phyloP scores from a whole-genome alignment of 129 eudicot species.

The Ambrosia artemisiifolia region DNA sequence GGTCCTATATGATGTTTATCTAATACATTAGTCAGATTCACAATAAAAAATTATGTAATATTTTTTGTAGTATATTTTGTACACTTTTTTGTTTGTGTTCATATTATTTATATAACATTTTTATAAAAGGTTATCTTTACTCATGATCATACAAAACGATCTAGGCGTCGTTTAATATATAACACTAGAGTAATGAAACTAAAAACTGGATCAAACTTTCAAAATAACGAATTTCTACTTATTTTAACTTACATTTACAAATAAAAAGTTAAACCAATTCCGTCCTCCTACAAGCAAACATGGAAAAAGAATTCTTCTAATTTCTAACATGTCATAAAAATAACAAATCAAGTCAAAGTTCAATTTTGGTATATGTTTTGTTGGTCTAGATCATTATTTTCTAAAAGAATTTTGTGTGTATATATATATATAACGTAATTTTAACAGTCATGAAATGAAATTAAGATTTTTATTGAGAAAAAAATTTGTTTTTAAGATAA shows the following conservation, averaged over 20 bases:
- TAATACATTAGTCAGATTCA: background rate
- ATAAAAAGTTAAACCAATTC: too few relatives aligned
- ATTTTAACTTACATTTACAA: too few relatives aligned
- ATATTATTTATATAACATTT: background rate
- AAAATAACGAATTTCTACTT: too few relatives aligned
- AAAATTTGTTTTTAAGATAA: too few relatives aligned
- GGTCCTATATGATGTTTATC: slow-evolving; percentile 1
- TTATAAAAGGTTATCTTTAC: background rate
- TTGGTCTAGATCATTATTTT: too few relatives aligned
- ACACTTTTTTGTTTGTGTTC: background rate
- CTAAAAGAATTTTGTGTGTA: too few relatives aligned
- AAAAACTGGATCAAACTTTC: background rate
- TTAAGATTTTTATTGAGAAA: too few relatives aligned
- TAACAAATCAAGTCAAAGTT: too few relatives aligned
- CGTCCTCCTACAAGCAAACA: too few relatives aligned
- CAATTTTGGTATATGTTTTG: too few relatives aligned
- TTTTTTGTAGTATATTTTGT: background rate
- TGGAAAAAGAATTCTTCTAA: background rate
- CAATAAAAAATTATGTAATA: background rate
- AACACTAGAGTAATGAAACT: background rate
- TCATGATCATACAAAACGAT: background rate
- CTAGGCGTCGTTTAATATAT: background rate
- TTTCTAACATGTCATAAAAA: background rate
- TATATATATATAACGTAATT: too few relatives aligned
- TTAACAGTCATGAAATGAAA: too few relatives aligned